Evolutionary conservation across 2,329 filamentous ascomycete genomes (phyloP), one percentile per base, ranked within the genome.

Genomic region (Cladosporium phlei): DNA sequence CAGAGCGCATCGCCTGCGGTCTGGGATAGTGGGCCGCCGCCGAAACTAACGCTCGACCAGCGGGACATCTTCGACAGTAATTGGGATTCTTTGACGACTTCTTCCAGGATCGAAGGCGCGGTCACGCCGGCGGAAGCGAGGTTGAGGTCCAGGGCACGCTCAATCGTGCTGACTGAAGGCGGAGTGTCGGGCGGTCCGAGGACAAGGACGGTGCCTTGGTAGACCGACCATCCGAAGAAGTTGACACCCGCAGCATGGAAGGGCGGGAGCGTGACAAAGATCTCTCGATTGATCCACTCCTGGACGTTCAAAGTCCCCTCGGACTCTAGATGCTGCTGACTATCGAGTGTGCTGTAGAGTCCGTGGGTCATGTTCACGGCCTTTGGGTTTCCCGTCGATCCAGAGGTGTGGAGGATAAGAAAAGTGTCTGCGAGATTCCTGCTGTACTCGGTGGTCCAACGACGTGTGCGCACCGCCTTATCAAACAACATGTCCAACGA

Each of bases 331-430:
- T 39, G 20, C 29, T 53, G 45, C 24, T 51, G 49, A 16, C 14
- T 16, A 22, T 47, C 45, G 11, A 47, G 19, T 7, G 45, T 47
- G 4, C 35, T n/a, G 11, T 29, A 22, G 8, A 43, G 8, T 2
- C 33, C 49, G 35, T 53, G 51, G 3, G 22, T 39, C 11, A 44
- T 24, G 8, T 20, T 21, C 14, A 53, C 35, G 4, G 32, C 48
- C 33, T 57, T 57, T 5, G 55, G 55, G 8, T 51, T 16, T 3
- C 53, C 53, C 17, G 55, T 55, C 22, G 40, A 48, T n/a, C 55
- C 55, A 12, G 49, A 51, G 2, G 55, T 57, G 33, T 56, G 55
- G 1, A 57, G 46, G 4, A 57, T 28, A 19, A 55, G 11, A 19
- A 47, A 48, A 4, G 42, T 32, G 9, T 43, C 39, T 6, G 25